Evolutionary conservation across 371 early-diverging fungal species (phyloP).

Genomic region (Mucor velutinosus): DNA sequence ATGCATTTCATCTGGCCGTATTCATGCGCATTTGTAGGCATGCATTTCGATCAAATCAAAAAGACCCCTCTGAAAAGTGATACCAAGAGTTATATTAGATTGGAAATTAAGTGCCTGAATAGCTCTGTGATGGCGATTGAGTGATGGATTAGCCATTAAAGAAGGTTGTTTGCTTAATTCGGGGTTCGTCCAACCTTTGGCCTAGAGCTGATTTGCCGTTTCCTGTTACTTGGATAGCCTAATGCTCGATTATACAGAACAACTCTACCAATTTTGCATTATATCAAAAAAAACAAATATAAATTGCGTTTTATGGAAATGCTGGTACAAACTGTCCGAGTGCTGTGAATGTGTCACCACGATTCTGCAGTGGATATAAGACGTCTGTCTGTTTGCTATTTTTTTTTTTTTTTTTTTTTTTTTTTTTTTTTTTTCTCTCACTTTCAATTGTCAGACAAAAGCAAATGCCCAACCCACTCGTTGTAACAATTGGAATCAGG

Average conservation of each 20-base stretch:
- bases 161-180: no score
- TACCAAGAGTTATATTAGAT: no score
- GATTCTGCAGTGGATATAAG: not conserved
- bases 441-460: not conserved
- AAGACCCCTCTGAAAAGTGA: no score
- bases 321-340: not conserved
- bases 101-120: not conserved
- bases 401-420: not conserved
- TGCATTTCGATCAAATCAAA: no score
- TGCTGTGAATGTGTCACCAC: not conserved
- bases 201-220: not conserved
- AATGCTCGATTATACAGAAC: not conserved
- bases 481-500: conserved; percentile 13
- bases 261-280: not conserved
- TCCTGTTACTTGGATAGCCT: not conserved
- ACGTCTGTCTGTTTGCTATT: not conserved
- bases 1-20: no score
- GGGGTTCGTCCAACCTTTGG: no score
- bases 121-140: not conserved
- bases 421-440: not conserved
- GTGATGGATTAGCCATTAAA: no score
- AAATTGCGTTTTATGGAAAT: not conserved
- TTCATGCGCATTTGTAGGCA: no score
- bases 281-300: no score
- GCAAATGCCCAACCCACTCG: not conserved